A percentile compares a stretch with the other conserved stretches of the same genome.
Evolutionary conservation across 495 filamentous ascomycete species (phyloP).

Genomic region (Penicillium alfredii): DNA sequence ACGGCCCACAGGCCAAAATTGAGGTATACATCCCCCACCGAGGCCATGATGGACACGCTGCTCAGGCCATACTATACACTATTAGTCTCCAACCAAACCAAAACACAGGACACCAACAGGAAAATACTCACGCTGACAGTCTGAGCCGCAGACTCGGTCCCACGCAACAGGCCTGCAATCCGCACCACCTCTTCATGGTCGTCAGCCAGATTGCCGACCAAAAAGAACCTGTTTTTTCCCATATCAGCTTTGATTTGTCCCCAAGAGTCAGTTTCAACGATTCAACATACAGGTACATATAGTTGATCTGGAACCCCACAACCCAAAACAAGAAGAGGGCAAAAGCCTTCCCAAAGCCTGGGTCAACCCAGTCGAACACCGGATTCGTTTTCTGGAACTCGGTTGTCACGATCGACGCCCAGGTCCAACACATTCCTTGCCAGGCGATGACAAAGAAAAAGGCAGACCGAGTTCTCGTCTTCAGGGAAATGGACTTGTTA

Average conservation of each 20-base stretch:
- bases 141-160: conserved; percentile 58
- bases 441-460: conserved; percentile 43
- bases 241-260: conserved; percentile 3
- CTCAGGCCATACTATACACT: conserved; percentile 47
- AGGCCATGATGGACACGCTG: conserved; percentile 50
- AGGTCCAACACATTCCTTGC: conserved; percentile 58
- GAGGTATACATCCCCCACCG: conserved; percentile 54
- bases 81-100: conserved; percentile 3
- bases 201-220: conserved; percentile 53
- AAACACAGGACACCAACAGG: neutral
- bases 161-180: conserved; percentile 54
- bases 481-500: conserved; percentile 40
- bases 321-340: conserved; percentile 54
- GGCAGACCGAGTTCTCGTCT: conserved; percentile 37
- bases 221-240: conserved; percentile 46
- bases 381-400: conserved; percentile 45
- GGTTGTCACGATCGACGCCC: conserved; percentile 52
- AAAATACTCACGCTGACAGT: conserved; percentile 45
- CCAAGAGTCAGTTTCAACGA: neutral
- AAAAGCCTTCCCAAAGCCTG: conserved; percentile 53
- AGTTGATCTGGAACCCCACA: conserved; percentile 57
- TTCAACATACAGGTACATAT: conserved; percentile 50
- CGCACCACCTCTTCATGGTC: conserved; percentile 53
- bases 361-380: conserved; percentile 51
- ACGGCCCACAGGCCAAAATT: conserved; percentile 58